Evolutionary conservation across 148 eudicot genomes (phyloP), one percentile per base, ranked within the genome.

Genomic region (Linanthus parryae): DNA sequence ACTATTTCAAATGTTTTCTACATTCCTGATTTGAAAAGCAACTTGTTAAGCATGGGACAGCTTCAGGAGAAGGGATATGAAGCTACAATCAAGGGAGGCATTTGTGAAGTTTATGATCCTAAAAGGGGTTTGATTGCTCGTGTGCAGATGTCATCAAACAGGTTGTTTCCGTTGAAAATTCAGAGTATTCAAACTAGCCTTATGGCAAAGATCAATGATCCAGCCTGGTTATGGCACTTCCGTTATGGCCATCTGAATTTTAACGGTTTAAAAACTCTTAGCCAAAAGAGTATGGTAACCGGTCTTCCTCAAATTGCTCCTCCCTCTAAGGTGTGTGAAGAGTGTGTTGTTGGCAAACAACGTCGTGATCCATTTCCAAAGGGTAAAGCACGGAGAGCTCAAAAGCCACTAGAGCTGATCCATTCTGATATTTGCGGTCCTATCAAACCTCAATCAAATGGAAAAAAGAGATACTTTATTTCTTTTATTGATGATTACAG

Each of bases 291-390:
- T 5, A 31, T 31, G 35, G 35, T 31, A 11, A 31, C 35, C 5
- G 5, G 35, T 11, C 35, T 31, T 31, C 35, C 35, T 31, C 35
- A 31, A 31, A 31, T 31, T 31, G 5, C 35, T 5, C 7, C 35
- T 11, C 35, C 35, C 5, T 31, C 35, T 31, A n/a, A 39, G 16
- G 43, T 39, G 4, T 39, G 43, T 39, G 43, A 5, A 39, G 43
- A 39, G 4, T 39, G 43, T 39, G 43, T 39, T 39, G 43, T 39
- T 5, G 14, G 43, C 43, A 39, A 39, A n/a, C 43, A 9, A 39
- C 43, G 16, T n/a, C 43, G 43, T n/a, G 14, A 39, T 5, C 14
- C 6, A 39, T 39, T 39, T n/a, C 43, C 48, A 1, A n/a, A 44
- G 5, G 48, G 48, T 15, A 44, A 44, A 20, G 19, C 48, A 44